Percentiles rank a stretch among this genome's conserved stretches.
Evolutionary conservation across 257 asterid species (phyloP).

Genomic region (Catharanthus roseus): DNA sequence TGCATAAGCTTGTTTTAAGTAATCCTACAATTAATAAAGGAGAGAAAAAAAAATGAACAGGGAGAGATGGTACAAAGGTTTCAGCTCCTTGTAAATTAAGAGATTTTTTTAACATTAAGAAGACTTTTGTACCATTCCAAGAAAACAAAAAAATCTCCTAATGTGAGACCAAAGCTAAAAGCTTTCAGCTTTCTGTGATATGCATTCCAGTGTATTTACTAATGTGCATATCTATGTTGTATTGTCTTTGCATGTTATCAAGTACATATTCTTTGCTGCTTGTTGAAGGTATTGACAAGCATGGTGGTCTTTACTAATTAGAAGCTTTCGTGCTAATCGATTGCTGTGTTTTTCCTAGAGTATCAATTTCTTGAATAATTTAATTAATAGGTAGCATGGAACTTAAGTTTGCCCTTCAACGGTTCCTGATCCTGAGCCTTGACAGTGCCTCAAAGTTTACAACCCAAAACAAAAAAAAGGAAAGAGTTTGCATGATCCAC

Average conservation of each 20-base stretch:
- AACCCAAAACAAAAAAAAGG: no score
- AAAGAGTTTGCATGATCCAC: background rate
- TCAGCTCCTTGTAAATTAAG: no score
- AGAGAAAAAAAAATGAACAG: no score
- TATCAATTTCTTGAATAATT: background rate
- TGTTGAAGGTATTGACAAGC: slow-evolving; percentile 1
- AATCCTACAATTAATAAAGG: no score
- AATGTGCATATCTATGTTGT: background rate
- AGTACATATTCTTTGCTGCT: background rate
- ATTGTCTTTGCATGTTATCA: background rate
- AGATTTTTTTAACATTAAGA: no score
- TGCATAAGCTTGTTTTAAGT: no score
- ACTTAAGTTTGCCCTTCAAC: background rate
- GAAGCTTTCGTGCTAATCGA: background rate
- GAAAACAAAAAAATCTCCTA: no score
- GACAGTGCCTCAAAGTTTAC: no score
- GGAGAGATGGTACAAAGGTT: no score
- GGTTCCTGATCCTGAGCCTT: no score
- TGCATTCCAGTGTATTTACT: background rate
- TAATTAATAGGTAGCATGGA: background rate
- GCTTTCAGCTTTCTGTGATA: background rate
- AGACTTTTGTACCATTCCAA: no score
- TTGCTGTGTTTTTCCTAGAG: background rate
- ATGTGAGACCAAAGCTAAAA: background rate
- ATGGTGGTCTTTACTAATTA: background rate